A percentile compares a stretch with the other conserved stretches of the same genome.
Conservation (phyloP, 169 alveolate species). For the Babesia ovis region DNA sequence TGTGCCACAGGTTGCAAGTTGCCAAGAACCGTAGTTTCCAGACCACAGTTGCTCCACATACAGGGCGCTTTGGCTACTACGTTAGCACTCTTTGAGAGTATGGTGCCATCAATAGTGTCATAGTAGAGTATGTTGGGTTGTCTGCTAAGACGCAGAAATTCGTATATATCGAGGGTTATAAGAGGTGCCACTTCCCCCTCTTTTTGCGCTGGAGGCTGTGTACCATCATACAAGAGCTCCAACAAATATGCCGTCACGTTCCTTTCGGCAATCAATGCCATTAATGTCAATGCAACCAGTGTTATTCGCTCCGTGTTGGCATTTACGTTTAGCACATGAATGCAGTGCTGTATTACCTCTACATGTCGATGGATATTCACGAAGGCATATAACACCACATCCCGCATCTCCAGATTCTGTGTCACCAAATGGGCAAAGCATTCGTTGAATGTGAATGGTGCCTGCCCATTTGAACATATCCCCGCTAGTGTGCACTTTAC, state of each 20-base stretch:
- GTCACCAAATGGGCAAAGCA: conserved; percentile 38
- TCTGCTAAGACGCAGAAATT: conserved; percentile 14
- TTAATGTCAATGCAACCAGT: conserved; percentile 8
- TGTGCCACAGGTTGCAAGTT: conserved; percentile 15
- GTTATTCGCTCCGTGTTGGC: conserved; percentile 31
- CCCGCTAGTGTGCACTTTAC: conserved; percentile 19
- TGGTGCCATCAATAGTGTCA: conserved; percentile 27
- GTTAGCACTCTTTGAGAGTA: conserved; percentile 24
- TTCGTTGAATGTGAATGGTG: conserved; percentile 39
- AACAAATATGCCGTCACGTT: conserved; percentile 23
- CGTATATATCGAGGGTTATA: conserved; percentile 17
- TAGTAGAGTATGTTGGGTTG: conserved; percentile 36
- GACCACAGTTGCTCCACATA: conserved; percentile 32
- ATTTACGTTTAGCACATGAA: conserved; percentile 26
- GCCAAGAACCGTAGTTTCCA: conserved; percentile 25
- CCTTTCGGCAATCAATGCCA: conserved; percentile 38
- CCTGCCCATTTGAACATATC: neutral
- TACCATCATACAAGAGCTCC: conserved; percentile 28
- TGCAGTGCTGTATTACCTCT: conserved; percentile 30
- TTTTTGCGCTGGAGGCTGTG: neutral
- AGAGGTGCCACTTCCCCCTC: conserved; percentile 2
- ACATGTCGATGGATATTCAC: conserved; percentile 36
- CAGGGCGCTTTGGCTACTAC: conserved; percentile 25
- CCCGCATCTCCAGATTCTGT: neutral
- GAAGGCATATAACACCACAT: conserved; percentile 25